Conservation (phyloP, 139 green algal genomes). For the Tetraselmis striata region DNA sequence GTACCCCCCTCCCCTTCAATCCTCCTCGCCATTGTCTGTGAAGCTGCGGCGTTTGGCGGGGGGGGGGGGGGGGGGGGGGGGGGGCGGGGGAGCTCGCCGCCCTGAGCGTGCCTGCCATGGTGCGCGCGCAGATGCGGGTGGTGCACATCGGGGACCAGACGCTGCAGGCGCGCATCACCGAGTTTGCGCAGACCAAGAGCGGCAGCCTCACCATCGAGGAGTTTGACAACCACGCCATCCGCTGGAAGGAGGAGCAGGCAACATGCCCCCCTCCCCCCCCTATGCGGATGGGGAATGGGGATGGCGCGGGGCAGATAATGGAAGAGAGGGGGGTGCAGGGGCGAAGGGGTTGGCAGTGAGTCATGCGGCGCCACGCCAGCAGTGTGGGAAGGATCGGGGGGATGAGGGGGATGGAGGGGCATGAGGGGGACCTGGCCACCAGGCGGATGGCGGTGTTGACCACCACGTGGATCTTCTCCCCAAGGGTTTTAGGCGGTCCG, state of each 20-base stretch:
- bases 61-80: too few species aligned
- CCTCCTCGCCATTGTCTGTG: background rate
- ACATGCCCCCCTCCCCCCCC: background rate
- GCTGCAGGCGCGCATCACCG: conserved; percentile 71
- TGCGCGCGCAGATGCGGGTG: conserved; percentile 27
- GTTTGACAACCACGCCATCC: conserved; percentile 36
- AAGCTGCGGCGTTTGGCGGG: background rate
- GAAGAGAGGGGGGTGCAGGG: conserved; percentile 76
- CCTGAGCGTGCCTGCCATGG: too few species aligned
- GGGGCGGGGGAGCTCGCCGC: too few species aligned
- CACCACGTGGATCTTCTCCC: conserved; percentile 36
- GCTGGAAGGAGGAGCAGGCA: conserved; percentile 21
- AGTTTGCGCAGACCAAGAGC: conserved; percentile 66
- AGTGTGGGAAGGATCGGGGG: too few species aligned
- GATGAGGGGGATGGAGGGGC: too few species aligned
- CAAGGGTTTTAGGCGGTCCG: conserved; percentile 51
- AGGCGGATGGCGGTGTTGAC: conserved; percentile 80
- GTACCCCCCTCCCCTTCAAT: conserved; percentile 14
- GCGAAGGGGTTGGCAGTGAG: conserved; percentile 68
- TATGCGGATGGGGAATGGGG: background rate
- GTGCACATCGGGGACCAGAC: conserved; percentile 91
- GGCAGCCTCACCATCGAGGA: conserved; percentile 52
- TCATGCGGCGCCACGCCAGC: conserved; percentile 44
- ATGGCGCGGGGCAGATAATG: conserved; percentile 86
- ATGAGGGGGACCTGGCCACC: conserved; percentile 37